Evolutionary conservation across 768 basidiomycete genomes (phyloP).

Genomic region (Lyophyllum atratum): DNA sequence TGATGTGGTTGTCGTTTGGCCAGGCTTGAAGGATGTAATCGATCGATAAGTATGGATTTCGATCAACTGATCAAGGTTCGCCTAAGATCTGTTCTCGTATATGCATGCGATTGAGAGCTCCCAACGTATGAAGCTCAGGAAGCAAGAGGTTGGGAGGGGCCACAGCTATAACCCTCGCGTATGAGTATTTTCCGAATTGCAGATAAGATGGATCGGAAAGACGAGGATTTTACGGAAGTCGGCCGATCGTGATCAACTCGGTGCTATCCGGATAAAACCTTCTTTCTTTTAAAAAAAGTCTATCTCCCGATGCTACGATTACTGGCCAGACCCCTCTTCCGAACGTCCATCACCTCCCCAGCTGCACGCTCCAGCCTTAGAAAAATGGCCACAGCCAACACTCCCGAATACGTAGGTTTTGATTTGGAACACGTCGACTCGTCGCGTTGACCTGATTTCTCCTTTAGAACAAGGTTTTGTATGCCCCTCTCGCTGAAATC

Average conservation of each 20-base stretch:
- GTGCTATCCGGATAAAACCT: slow-evolving; percentile 20
- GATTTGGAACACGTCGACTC: neutral
- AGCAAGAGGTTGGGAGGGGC: no score
- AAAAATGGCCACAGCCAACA: slow-evolving; percentile 61
- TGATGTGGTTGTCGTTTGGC: no score
- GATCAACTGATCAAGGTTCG: no score
- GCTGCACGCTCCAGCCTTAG: slow-evolving; percentile 32
- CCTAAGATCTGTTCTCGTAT: no score
- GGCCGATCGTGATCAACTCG: slow-evolving; percentile 24
- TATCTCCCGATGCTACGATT: slow-evolving; percentile 38
- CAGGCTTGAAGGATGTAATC: no score
- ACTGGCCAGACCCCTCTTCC: slow-evolving; percentile 34
- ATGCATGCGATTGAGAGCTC: no score
- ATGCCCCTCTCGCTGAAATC: slow-evolving; percentile 83
- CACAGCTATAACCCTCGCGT: no score
- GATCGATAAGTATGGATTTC: no score
- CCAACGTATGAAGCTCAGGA: no score
- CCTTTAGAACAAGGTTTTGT: slow-evolving; percentile 86
- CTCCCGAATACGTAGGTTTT: slow-evolving; percentile 61
- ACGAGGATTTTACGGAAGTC: slow-evolving; percentile 1
- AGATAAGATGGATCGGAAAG: neutral
- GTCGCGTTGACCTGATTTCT: slow-evolving; percentile 5
- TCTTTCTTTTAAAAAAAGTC: slow-evolving; percentile 20
- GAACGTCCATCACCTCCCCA: slow-evolving; percentile 32
- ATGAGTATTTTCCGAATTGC: no score